Evolutionary conservation across 169 alveolate genomes (phyloP).

Genomic region (Eimeria mitis): DNA sequence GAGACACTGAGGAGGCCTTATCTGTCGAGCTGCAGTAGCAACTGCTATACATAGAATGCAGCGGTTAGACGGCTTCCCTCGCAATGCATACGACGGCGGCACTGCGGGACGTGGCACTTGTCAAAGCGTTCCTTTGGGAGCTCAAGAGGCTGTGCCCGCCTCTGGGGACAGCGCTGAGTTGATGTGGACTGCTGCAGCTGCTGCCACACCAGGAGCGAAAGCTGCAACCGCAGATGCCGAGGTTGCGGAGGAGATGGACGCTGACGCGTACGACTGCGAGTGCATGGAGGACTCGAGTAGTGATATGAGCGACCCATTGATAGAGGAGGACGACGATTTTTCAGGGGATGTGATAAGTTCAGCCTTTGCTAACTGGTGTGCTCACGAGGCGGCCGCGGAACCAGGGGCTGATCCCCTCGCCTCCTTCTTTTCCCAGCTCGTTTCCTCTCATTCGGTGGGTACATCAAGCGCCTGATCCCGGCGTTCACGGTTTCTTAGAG

Average conservation of each 20-base stretch:
- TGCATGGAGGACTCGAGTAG: neutral
- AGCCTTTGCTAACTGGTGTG: slow-evolving; percentile 10
- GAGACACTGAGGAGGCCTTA: neutral
- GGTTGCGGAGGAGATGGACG: neutral
- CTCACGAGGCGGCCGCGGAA: slow-evolving; percentile 17
- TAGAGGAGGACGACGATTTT: neutral
- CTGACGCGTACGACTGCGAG: neutral
- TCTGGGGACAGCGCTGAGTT: neutral
- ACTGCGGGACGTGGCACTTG: neutral
- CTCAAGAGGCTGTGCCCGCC: neutral
- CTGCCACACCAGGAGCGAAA: neutral
- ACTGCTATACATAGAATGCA: neutral
- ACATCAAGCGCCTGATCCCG: neutral
- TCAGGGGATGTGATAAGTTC: slow-evolving; percentile 27
- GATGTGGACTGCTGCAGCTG: neutral
- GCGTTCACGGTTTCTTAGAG: neutral
- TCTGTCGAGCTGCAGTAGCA: neutral
- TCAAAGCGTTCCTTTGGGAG: neutral
- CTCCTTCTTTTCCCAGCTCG: slow-evolving; percentile 52
- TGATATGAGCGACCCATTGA: slow-evolving; percentile 31
- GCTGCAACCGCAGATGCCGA: neutral
- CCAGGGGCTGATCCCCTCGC: slow-evolving; percentile 28
- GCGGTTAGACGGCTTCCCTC: neutral
- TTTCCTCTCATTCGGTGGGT: slow-evolving; percentile 44
- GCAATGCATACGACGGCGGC: neutral